Evolutionary conservation across 306 rosid genomes (phyloP).

Genomic region (Vigna nakashimae): DNA sequence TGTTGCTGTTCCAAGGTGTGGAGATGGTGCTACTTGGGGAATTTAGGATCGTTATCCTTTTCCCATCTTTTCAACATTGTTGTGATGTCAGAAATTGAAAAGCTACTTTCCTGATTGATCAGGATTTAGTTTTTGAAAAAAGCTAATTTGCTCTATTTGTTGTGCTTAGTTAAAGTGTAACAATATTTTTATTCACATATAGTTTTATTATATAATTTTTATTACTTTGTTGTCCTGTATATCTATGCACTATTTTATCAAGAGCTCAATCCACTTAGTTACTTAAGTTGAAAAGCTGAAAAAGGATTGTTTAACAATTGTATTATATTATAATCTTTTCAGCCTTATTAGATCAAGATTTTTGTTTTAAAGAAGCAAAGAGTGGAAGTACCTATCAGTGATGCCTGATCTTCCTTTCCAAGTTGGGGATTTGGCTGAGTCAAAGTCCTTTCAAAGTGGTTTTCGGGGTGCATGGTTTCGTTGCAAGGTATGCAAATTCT

Average conservation of each 20-base stretch:
- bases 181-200: neutral
- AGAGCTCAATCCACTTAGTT: neutral
- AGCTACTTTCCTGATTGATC: neutral
- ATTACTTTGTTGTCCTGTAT: neutral
- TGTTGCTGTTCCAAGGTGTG: neutral
- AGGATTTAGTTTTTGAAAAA: neutral
- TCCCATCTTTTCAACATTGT: neutral
- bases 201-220: neutral
- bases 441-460: constrained; percentile 59
- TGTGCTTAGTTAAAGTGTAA: neutral
- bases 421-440: constrained; percentile 65
- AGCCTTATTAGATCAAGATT: constrained; percentile 9
- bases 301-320: constrained; percentile 13
- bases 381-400: neutral
- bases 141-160: neutral
- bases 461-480: constrained; percentile 94
- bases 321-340: constrained; percentile 1
- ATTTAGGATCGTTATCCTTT: neutral
- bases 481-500: constrained; percentile 65
- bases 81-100: neutral
- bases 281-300: neutral
- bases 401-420: constrained; percentile 59
- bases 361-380: neutral
- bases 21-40: constrained; percentile 1
- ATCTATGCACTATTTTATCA: neutral